These are phyloP conservation scores for Pythium aristosporum DNA, from an alignment of 352 stramenopile genomes.

Conservation along the genomic window DNA sequence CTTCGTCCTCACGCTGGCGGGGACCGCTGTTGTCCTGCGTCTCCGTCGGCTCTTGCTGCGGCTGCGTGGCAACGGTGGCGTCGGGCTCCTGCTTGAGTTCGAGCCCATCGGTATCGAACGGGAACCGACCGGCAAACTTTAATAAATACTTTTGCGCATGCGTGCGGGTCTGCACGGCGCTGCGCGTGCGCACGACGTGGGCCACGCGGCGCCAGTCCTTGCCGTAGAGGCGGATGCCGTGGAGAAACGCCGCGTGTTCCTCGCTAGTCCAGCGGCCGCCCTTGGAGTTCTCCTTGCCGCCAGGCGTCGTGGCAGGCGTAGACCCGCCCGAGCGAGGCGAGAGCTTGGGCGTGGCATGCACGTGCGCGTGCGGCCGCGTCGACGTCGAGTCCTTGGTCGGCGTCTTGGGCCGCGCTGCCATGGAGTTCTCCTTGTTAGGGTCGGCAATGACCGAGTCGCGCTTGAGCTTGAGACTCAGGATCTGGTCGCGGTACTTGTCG, in stretches of 20 bases:
- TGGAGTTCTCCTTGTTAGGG: conserved; percentile 77
- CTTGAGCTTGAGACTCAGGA: conserved; percentile 79
- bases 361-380: conserved; percentile 14
- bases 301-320: conserved; percentile 14
- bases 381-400: conserved; percentile 23
- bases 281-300: conserved; percentile 42
- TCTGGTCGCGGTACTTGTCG: conserved; percentile 87
- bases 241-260: conserved; percentile 83
- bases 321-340: conserved; percentile 22
- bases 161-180: conserved; percentile 86
- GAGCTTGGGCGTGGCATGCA: conserved; percentile 18
- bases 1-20: not conserved
- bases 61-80: not conserved
- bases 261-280: conserved; percentile 87
- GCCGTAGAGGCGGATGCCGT: conserved; percentile 84
- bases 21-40: not conserved
- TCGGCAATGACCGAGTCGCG: conserved; percentile 84
- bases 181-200: conserved; percentile 80
- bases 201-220: conserved; percentile 87
- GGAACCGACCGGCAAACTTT: conserved; percentile 85
- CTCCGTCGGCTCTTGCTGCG: not conserved
- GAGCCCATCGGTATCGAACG: conserved; percentile 48
- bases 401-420: conserved; percentile 55
- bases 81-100: conserved; percentile 15
- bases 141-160: conserved; percentile 93